Evolutionary conservation across 2,329 filamentous ascomycete species (phyloP), one percentile per base, ranked within the genome.

Genomic region (Chaetomium sp.): DNA sequence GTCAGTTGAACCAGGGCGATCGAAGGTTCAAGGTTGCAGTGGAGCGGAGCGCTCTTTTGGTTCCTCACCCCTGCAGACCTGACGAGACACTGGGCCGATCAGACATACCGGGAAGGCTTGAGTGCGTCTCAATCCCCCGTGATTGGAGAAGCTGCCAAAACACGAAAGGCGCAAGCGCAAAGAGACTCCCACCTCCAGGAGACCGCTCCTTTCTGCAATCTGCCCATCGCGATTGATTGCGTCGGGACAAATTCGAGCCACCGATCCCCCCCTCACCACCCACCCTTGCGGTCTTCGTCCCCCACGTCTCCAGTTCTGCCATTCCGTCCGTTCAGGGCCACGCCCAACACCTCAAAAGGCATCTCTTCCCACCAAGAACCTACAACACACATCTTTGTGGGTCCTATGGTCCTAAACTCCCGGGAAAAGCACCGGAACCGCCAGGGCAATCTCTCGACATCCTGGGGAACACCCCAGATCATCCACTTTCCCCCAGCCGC

Each of bases 391-490:
- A 36, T 27, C 55, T 59, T 38, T 41, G 42, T 56, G 55, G 57
- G 48, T 51, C 57, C 46, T 14, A 42, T 37, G 49, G 41, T 60
- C 59, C 55, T 52, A 41, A 36, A 52, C 19, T 27, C 19, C 19
- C 19, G 19, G 19, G 19, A 46, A 52, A 52, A 46, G 45, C 45
- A 36, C 32, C 50, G 44, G 46, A 51, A 27, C 44, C 47, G 46
- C n/a, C 56, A 58, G 49, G 56, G 53, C 49, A 54, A 56, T 58
- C 52, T 57, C 51, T 48, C 45, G 14, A 41, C 52, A 50, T 12
- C 56, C 47, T 27, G 19, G 19, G 48, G n/a, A 41, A 5, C 35
- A 7, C 36, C 37, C 54, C 54, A 32, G 46, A 12, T 36, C 52
- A 33, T 46, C 56, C 54, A 54, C 47, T 53, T 56, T 54, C 47